Evolutionary conservation across 306 rosid genomes (phyloP), one percentile per base, ranked within the genome.

Genomic region (Lagenaria siceraria): DNA sequence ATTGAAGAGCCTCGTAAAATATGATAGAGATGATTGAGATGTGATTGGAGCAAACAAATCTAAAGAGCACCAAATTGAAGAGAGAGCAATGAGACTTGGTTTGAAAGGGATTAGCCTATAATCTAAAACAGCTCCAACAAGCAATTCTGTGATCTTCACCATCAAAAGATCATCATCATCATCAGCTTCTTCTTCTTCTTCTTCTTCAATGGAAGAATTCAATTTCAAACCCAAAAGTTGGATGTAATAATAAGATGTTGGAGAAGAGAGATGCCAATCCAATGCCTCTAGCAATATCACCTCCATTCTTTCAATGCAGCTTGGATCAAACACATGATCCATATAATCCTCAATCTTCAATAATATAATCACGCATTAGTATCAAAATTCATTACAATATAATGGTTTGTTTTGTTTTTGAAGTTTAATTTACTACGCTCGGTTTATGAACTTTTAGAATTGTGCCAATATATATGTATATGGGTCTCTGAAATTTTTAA

Each of bases 261-360:
- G 81, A 60, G 83, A 54, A 52, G 83, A 77, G 7, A 88, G 79
- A 36, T 85, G 85, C 92, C 92, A 86, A 38, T 64, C 82, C 25
- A 88, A 62, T 59, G 88, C 84, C 46, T 83, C 22, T 76, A 88
- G 77, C 54, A 88, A 38, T 68, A 8, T 78, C 83, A 86, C 8
- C 79, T 88, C 90, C 90, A 88, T 83, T 78, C 49, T 61, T 79
- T 84, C 82, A 68, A 88, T 55, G 22, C 78, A 52, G 29, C 66
- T 78, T 22, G 77, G 52, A 29, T 84, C 18, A 62, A 83, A 86
- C 22, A 36, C 54, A 77, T 84, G 66, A 24, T 81, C 83, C 62
- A 84, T 62, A 46, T 80, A 51, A 53, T 82, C 83, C 27, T 84
- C 88, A 87, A 79, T 84, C 87, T 86, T 76, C 74, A 4, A 74